Evolutionary conservation across 1,284 basidiomycete species (phyloP).

Genomic region (Tilletia horrida): DNA sequence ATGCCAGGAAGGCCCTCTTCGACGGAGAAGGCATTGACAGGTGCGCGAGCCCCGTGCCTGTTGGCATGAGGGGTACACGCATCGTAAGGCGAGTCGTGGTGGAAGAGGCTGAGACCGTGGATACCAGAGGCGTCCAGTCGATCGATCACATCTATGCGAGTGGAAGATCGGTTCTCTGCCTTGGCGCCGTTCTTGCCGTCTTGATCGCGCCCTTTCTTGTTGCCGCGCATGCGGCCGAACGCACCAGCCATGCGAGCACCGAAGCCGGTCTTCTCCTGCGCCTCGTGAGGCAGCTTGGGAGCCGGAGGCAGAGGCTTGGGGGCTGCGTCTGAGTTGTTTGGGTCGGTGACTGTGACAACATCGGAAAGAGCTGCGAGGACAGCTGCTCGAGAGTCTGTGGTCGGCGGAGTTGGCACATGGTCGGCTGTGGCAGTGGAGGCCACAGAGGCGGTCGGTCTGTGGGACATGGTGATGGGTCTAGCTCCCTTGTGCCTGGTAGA

Average conservation of each 20-base stretch:
- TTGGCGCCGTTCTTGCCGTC: not conserved
- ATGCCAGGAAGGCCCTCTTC: not conserved
- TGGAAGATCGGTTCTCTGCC: conserved; percentile 34
- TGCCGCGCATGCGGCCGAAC: not conserved
- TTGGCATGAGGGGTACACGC: conserved; percentile 51
- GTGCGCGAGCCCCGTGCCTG: conserved; percentile 34
- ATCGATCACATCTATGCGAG: conserved; percentile 52
- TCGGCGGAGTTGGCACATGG: not conserved
- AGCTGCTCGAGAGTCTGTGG: conserved; percentile 16
- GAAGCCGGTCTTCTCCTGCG: not conserved
- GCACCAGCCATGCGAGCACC: conserved; percentile 17
- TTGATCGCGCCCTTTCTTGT: not conserved
- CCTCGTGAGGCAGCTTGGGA: not conserved
- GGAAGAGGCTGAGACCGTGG: conserved; percentile 49
- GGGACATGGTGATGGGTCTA: too few relatives aligned
- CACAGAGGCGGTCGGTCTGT: too few relatives aligned
- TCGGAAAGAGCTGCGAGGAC: conserved; percentile 45
- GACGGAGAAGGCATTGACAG: conserved; percentile 42
- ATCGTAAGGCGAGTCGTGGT: conserved; percentile 54
- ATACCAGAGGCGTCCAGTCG: conserved; percentile 50
- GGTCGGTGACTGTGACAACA: conserved; percentile 35
- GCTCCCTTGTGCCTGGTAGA: too few relatives aligned
- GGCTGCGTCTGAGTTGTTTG: conserved; percentile 21
- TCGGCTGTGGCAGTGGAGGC: not conserved
- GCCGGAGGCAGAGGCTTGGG: not conserved